These are phyloP conservation scores for Falciphora oryzae DNA, from an alignment of 2,329 filamentous ascomycete genomes.

Conservation along the genomic window DNA sequence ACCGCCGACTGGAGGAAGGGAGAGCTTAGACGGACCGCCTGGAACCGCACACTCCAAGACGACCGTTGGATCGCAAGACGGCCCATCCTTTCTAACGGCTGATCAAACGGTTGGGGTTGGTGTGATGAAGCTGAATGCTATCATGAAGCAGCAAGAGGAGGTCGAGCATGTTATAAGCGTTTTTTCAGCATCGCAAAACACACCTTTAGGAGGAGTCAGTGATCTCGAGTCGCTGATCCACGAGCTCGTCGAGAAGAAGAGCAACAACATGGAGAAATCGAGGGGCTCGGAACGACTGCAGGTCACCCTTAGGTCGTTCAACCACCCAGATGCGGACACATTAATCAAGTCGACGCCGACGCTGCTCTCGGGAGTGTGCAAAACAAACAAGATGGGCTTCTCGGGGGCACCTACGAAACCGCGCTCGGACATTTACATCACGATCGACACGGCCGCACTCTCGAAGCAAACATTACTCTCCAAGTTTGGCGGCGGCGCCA, in stretches of 20 bases:
- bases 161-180: constrained; percentile 63
- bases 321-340: constrained; percentile 67
- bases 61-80: constrained; percentile 31
- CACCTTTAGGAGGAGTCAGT: constrained; percentile 42
- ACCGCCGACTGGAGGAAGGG: constrained; percentile 26
- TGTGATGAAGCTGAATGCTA: constrained; percentile 66
- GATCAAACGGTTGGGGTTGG: constrained; percentile 72
- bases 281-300: constrained; percentile 70
- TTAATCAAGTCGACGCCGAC: constrained; percentile 87
- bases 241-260: constrained; percentile 66
- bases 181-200: not conserved
- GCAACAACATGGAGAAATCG: constrained; percentile 70
- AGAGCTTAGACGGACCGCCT: constrained; percentile 41
- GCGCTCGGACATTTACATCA: constrained; percentile 92
- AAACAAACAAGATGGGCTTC: constrained; percentile 88
- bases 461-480: constrained; percentile 68
- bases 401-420: constrained; percentile 83
- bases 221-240: constrained; percentile 70
- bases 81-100: constrained; percentile 38
- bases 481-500: constrained; percentile 65
- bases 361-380: constrained; percentile 70
- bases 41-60: constrained; percentile 50
- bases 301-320: constrained; percentile 73
- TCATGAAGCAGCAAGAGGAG: constrained; percentile 68
- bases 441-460: constrained; percentile 71